These are phyloP conservation scores for Calocybe gambosa DNA, from an alignment of 1,284 basidiomycete species.

Conservation along the genomic window DNA sequence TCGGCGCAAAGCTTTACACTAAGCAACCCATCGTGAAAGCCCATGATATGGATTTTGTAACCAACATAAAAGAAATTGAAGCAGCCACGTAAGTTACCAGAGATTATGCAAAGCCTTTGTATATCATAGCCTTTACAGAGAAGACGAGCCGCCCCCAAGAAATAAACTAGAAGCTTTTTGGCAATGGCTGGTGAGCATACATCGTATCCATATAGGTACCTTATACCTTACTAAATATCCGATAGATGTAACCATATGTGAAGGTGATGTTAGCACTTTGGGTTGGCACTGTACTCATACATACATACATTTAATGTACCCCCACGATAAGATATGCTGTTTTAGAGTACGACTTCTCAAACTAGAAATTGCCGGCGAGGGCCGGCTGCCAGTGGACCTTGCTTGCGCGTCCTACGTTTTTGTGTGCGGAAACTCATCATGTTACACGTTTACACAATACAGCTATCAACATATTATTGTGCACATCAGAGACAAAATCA, in stretches of 20 bases:
- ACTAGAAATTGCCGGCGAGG: no score
- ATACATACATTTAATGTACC: no score
- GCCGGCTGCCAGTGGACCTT: no score
- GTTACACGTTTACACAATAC: no score
- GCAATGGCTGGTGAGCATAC: slow-evolving; percentile 57
- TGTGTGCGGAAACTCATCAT: no score
- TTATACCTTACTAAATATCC: background rate
- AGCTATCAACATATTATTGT: no score
- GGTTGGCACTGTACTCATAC: no score
- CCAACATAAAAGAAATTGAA: slow-evolving; percentile 67
- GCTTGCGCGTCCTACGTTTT: no score
- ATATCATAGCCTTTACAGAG: slow-evolving; percentile 24
- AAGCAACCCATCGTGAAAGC: slow-evolving; percentile 40
- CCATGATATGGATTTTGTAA: slow-evolving; percentile 75
- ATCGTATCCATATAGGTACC: background rate
- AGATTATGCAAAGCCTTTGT: background rate
- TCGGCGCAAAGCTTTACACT: slow-evolving; percentile 49
- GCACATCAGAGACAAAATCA: no score
- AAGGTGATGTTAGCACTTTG: no score
- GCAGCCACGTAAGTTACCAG: slow-evolving; percentile 49
- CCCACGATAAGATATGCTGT: no score
- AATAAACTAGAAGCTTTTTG: slow-evolving; percentile 66
- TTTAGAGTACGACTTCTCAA: no score
- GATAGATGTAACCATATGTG: slow-evolving; percentile 8
- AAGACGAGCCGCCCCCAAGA: slow-evolving; percentile 66